Conservation (phyloP, 75 land plant genomes). For the Picea glauca region DNA sequence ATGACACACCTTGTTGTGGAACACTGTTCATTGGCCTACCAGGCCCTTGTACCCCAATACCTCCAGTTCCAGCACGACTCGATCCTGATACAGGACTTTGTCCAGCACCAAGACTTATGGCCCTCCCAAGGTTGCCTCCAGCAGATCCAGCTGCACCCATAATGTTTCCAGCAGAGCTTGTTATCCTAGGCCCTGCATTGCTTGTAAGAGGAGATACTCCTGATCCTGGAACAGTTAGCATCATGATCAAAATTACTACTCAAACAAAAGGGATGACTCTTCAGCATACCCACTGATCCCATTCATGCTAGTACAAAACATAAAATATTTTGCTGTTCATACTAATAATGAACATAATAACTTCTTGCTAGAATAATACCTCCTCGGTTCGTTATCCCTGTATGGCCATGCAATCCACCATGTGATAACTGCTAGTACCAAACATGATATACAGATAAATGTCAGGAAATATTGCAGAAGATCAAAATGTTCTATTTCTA, state of each 20-base stretch:
- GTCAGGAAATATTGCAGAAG: background rate
- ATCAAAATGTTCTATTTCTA: background rate
- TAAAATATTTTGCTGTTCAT: constrained; percentile 14
- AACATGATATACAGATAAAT: background rate
- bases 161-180: constrained; percentile 26
- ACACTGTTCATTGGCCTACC: constrained; percentile 34
- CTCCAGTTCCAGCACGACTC: constrained; percentile 19
- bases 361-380: constrained; percentile 30
- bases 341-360: constrained; percentile 25
- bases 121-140: constrained; percentile 20
- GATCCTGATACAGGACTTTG: constrained; percentile 18
- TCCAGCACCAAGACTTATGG: constrained; percentile 21
- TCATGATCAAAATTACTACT: constrained; percentile 18
- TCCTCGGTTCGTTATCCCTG: constrained; percentile 34
- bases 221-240: constrained; percentile 19
- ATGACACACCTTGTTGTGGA: constrained; percentile 38
- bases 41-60: constrained; percentile 40
- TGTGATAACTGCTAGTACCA: constrained; percentile 34
- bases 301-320: constrained; percentile 22
- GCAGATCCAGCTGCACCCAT: constrained; percentile 24
- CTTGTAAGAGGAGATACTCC: constrained; percentile 34
- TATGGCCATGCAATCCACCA: constrained; percentile 41
- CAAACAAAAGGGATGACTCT: constrained; percentile 21
- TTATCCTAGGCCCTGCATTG: constrained; percentile 22
- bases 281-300: constrained; percentile 24